These are phyloP conservation scores for Torulaspora franciscae DNA, from an alignment of 805 yeast genomes.

Conservation along the genomic window DNA sequence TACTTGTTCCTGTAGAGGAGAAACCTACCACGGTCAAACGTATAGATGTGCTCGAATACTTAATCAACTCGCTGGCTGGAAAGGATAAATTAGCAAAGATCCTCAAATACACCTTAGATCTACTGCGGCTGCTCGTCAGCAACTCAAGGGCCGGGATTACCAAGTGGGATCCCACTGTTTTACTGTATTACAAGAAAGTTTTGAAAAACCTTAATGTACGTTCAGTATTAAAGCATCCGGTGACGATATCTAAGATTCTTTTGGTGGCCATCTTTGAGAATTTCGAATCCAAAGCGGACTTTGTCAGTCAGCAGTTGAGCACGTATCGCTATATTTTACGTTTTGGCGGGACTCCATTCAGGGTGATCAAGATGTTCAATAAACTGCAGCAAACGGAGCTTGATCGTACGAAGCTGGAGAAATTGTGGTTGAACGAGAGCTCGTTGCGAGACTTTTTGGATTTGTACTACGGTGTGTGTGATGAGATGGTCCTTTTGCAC, in stretches of 20 bases:
- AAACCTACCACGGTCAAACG: constrained; percentile 13
- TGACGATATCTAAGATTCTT: constrained; percentile 14
- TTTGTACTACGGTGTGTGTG: constrained; percentile 60
- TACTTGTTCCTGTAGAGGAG: background rate
- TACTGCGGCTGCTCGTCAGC: constrained; percentile 46
- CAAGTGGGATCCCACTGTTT: constrained; percentile 27
- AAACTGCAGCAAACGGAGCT: constrained; percentile 32
- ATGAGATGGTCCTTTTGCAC: constrained; percentile 55
- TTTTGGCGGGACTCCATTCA: constrained; percentile 66
- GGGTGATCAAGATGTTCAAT: constrained; percentile 38
- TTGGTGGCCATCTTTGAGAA: constrained; percentile 16
- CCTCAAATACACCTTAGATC: constrained; percentile 52
- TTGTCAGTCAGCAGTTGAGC: constrained; percentile 47
- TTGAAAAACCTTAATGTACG: constrained; percentile 13
- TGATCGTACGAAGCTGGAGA: constrained; percentile 19
- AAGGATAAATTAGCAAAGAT: constrained; percentile 69
- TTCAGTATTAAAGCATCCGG: constrained; percentile 17
- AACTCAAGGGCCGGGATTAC: constrained; percentile 35
- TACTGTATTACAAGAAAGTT: constrained; percentile 28
- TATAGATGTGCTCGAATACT: constrained; percentile 46
- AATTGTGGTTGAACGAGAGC: constrained; percentile 40
- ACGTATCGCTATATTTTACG: constrained; percentile 63
- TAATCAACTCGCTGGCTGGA: constrained; percentile 56
- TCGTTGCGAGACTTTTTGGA: constrained; percentile 50
- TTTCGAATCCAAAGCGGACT: constrained; percentile 29